Base-by-base conservation (phyloP, 2,329 filamentous ascomycete species). In the Rutstroemia sp. region DNA sequence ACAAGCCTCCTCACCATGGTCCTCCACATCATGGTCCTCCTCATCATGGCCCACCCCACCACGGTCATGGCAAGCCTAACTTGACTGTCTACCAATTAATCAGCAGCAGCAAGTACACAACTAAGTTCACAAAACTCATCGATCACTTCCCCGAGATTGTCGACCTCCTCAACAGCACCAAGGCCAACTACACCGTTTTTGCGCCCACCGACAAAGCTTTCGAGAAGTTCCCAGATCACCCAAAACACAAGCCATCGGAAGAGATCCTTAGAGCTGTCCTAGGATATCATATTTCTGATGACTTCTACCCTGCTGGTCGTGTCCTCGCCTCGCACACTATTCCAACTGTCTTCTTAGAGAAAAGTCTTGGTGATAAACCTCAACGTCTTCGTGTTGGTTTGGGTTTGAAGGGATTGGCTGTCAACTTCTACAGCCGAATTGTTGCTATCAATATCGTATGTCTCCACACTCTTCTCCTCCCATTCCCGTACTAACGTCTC, bases 21-120 rank as follows among this genome's bases (percentile, higher is more conserved):
- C 62, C 60, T 9, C 66, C 62, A 34, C 62, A 68, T 16, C 66
- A 71, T 42, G 42, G 44, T 14, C 63, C 67, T 14, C 68, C 67
- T n/a, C 61, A 66, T 30, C 65, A 70, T 46, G 52, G 51, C 9
- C 62, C 60, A 6, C 66, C 62, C n/a, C 65, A 66, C 16, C 65
- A 58, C 18, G 62, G 52, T 14, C 63, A 69, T 38, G 62, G 70
- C n/a, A 73, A 74, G 59, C 75, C 81, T 5, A 87, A 90, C 67
- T 73, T 79, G 67, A 95, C 90, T 19, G 81, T 95, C 46, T 95
- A 92, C 72, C 77, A 95, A 71, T 74, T 92, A 59, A 89, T 96
- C 70, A 75, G 80, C n/a, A 74, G 80, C 65, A 87, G 81, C 74
- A 87, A 91, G 66, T 80, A 89, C 72, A 92, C 89, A 1, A 87